A percentile compares a stretch with the other conserved stretches of the same genome.
Evolutionary conservation across 257 asterid species (phyloP).

Genomic region (Plantago major): DNA sequence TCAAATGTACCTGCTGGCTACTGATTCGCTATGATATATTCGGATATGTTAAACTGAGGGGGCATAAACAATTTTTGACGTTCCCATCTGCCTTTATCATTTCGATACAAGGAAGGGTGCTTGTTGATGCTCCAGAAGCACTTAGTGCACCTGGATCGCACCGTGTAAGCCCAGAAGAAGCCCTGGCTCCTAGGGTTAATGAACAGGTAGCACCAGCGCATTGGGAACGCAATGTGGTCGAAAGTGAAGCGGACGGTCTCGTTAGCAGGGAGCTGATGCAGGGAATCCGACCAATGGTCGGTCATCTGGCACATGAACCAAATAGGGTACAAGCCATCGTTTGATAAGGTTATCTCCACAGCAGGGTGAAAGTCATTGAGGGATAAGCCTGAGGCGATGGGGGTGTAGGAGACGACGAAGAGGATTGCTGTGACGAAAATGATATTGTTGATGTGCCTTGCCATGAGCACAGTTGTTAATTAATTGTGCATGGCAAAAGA

Average conservation of each 20-base stretch:
- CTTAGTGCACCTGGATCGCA: conserved; percentile 48
- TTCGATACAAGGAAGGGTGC: conserved; percentile 36
- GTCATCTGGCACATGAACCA: conserved; percentile 49
- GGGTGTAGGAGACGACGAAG: not conserved
- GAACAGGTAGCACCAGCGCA: conserved; percentile 65
- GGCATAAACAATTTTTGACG: conserved; percentile 45
- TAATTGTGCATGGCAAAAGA: not conserved
- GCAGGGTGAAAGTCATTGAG: conserved; percentile 19
- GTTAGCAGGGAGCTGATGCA: conserved; percentile 28
- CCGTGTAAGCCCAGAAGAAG: conserved; percentile 56
- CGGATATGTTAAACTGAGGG: conserved; percentile 10
- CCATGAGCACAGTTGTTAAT: not conserved
- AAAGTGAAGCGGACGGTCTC: conserved; percentile 31
- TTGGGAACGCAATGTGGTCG: conserved; percentile 45
- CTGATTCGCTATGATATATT: not conserved
- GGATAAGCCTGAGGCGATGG: not conserved
- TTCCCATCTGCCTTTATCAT: conserved; percentile 52
- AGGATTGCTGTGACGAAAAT: not conserved
- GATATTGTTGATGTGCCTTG: not conserved
- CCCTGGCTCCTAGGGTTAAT: conserved; percentile 29
- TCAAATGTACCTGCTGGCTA: not conserved
- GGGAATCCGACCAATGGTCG: conserved; percentile 20
- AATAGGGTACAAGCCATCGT: conserved; percentile 30
- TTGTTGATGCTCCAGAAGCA: conserved; percentile 62
- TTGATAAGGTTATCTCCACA: conserved; percentile 41